These are phyloP conservation scores for Phialophora chinensis DNA, from an alignment of 2,329 filamentous ascomycete genomes.

Conservation along the genomic window DNA sequence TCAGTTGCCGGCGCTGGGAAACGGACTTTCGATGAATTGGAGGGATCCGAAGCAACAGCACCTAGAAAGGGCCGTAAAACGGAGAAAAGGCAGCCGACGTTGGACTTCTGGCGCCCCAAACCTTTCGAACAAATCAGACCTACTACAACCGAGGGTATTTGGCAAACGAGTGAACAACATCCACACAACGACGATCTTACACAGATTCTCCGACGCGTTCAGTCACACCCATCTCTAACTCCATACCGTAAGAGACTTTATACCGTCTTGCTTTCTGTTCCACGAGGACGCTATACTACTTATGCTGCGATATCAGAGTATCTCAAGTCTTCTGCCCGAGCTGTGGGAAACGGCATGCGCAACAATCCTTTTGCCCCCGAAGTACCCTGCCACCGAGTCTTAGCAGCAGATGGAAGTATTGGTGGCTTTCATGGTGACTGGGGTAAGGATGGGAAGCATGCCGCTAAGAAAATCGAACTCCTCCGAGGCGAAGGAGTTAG, in stretches of 20 bases:
- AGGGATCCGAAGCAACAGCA: neutral
- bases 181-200: constrained; percentile 15
- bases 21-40: constrained; percentile 3
- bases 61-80: constrained; percentile 5
- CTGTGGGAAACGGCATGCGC: constrained; percentile 77
- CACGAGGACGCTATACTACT: constrained; percentile 74
- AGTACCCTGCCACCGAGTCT: constrained; percentile 81
- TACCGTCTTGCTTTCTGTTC: constrained; percentile 75
- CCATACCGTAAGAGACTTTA: constrained; percentile 65
- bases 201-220: constrained; percentile 49
- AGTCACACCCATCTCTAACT: constrained; percentile 54
- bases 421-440: constrained; percentile 60
- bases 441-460: constrained; percentile 53
- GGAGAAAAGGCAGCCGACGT: constrained; percentile 29
- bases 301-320: constrained; percentile 74
- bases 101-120: constrained; percentile 22
- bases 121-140: neutral
- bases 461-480: constrained; percentile 50
- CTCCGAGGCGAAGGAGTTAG: constrained; percentile 52
- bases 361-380: constrained; percentile 81
- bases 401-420: constrained; percentile 70
- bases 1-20: neutral
- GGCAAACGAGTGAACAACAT: neutral
- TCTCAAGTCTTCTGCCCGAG: constrained; percentile 73
- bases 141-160: neutral